These are phyloP conservation scores for Aspergillus cristatus DNA, from an alignment of 495 filamentous ascomycete genomes.

Conservation along the genomic window DNA sequence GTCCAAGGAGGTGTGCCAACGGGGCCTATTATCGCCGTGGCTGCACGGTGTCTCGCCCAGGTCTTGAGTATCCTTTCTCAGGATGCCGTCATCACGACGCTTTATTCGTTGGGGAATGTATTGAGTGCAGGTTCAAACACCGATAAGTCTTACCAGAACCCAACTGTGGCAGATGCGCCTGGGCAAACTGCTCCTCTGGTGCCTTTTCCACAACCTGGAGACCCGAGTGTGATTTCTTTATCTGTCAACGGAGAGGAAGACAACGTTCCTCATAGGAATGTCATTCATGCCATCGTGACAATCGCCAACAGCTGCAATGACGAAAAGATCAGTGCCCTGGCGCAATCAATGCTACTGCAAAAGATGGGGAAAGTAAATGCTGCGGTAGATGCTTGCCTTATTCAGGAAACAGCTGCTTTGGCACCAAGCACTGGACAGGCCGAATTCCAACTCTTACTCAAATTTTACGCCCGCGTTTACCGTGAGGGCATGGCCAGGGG, in stretches of 20 bases:
- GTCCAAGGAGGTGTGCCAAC: conserved; percentile 62
- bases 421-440: conserved; percentile 61
- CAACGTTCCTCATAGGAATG: conserved; percentile 61
- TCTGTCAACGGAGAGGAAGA: conserved; percentile 65
- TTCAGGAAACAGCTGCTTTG: conserved; percentile 70
- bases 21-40: conserved; percentile 55
- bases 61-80: conserved; percentile 73
- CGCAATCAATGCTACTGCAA: conserved; percentile 91
- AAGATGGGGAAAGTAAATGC: conserved; percentile 77
- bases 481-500: conserved; percentile 62
- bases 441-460: conserved; percentile 77
- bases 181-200: conserved; percentile 18
- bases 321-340: conserved; percentile 84
- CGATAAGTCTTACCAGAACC: conserved; percentile 25
- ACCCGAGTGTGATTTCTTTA: conserved; percentile 71
- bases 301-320: conserved; percentile 75
- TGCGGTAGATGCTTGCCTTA: conserved; percentile 69
- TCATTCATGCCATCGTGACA: conserved; percentile 81
- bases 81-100: conserved; percentile 85
- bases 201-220: conserved; percentile 47
- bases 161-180: conserved; percentile 15
- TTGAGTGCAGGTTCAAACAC: conserved; percentile 54
- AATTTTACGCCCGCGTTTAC: conserved; percentile 65
- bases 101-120: conserved; percentile 91
- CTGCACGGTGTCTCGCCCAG: conserved; percentile 72